Conservation (phyloP, 2,329 filamentous ascomycete genomes). For the Juglanconis oblonga region DNA sequence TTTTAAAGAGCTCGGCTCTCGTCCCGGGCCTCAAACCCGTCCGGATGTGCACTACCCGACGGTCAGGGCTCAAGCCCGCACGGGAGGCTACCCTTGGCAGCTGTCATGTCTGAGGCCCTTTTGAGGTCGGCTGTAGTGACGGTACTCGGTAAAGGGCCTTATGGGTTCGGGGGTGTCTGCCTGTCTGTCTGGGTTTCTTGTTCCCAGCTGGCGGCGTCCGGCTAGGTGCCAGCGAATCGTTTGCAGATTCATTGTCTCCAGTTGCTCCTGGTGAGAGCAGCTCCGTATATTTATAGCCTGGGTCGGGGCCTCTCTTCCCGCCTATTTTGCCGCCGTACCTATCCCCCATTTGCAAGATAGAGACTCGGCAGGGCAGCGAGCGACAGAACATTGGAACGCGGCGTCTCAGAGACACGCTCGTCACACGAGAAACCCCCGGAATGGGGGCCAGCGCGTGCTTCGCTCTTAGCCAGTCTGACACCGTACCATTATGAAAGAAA, state of each 20-base stretch:
- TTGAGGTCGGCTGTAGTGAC: no score
- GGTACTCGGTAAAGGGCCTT: no score
- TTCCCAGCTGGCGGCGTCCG: neutral
- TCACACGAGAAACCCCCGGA: neutral
- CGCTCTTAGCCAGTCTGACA: neutral
- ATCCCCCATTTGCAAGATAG: neutral
- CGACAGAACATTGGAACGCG: neutral
- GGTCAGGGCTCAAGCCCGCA: no score
- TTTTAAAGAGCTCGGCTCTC: neutral
- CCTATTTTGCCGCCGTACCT: no score
- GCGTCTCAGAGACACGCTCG: neutral
- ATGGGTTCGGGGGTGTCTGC: no score
- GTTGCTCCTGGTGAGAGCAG: no score
- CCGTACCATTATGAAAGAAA: neutral
- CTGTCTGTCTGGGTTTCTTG: neutral
- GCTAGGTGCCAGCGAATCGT: neutral
- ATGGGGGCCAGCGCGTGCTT: neutral
- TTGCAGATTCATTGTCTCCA: no score
- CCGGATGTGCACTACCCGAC: neutral
- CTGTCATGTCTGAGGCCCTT: no score
- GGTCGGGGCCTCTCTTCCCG: no score
- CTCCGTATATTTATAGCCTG: no score
- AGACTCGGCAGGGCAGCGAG: neutral
- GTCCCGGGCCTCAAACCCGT: no score
- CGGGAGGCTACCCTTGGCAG: no score